Evolutionary conservation across 23 red algal genomes (phyloP).

Genomic region (Pyropia haitanensis): DNA sequence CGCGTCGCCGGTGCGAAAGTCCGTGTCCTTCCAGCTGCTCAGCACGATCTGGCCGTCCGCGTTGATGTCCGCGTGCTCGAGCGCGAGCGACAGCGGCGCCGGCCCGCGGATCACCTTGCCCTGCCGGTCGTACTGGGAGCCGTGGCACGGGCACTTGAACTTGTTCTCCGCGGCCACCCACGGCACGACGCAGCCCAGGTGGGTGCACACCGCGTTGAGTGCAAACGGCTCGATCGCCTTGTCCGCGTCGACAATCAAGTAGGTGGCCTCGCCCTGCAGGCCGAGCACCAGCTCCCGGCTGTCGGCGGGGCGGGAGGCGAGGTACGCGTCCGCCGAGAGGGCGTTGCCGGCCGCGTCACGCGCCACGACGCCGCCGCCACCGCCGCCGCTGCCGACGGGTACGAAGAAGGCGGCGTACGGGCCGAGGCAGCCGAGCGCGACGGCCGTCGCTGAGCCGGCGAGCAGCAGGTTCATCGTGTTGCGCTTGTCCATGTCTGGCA

Average conservation of each 20-base stretch:
- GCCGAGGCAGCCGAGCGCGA: conserved; percentile 42
- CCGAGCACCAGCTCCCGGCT: conserved; percentile 88
- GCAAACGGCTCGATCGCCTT: conserved; percentile 62
- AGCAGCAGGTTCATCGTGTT: conserved; percentile 82
- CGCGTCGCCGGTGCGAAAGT: conserved; percentile 76
- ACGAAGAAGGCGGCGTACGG: conserved; percentile 77
- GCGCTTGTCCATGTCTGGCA: conserved; percentile 93
- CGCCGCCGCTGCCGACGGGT: conserved; percentile 36
- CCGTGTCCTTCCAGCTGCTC: conserved; percentile 90
- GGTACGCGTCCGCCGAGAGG: conserved; percentile 53
- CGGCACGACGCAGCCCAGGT: conserved; percentile 95
- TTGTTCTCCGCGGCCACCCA: conserved; percentile 95
- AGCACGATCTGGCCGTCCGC: conserved; percentile 59
- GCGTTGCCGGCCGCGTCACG: conserved; percentile 74
- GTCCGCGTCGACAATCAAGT: conserved; percentile 76
- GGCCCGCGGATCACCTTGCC: conserved; percentile 95
- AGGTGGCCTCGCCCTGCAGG: conserved; percentile 85
- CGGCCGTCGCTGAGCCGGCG: conserved; percentile 36
- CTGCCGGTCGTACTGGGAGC: conserved; percentile 80
- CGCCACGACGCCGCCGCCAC: conserved; percentile 45
- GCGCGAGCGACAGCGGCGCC: conserved; percentile 85
- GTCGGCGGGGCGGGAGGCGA: conserved; percentile 42
- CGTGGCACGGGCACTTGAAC: conserved; percentile 97
- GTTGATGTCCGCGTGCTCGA: conserved; percentile 66
- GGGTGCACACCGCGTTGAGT: conserved; percentile 94